phyloP scores from a whole-genome alignment of 2,329 filamentous ascomycete genomes.

The Colletotrichum zoysiae region DNA sequence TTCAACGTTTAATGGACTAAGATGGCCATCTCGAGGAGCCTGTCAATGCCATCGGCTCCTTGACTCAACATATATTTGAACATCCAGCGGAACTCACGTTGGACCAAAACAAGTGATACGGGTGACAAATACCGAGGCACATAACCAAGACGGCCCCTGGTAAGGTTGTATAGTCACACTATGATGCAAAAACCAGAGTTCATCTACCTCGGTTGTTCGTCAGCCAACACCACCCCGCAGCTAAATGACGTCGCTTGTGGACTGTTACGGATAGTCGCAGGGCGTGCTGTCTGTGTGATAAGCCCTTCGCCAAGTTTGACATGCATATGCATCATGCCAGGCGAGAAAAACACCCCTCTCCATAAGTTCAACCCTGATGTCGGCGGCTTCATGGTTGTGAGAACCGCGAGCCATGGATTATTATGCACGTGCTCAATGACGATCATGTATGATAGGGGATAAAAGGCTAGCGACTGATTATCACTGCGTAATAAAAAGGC shows the following conservation, averaged over 20 bases:
- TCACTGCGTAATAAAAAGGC: not conserved
- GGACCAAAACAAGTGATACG: not conserved
- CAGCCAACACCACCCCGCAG: not conserved
- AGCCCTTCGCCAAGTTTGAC: slow-evolving; percentile 22
- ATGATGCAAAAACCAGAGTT: no score
- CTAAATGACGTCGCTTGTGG: slow-evolving; percentile 10
- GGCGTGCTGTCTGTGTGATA: not conserved
- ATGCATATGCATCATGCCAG: slow-evolving; percentile 9
- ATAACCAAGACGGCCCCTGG: no score
- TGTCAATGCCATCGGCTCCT: not conserved
- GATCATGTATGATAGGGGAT: not conserved
- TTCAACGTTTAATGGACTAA: not conserved
- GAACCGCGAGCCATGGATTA: not conserved
- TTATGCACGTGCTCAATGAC: not conserved
- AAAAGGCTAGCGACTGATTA: not conserved
- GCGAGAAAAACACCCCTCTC: not conserved
- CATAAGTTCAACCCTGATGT: not conserved
- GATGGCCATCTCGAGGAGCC: not conserved
- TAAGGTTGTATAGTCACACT: no score
- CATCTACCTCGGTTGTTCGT: not conserved
- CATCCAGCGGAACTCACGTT: not conserved
- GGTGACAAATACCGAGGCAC: no score
- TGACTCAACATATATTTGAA: slow-evolving; percentile 17
- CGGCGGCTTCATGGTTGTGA: not conserved
- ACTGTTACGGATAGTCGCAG: not conserved